phyloP scores from a whole-genome alignment of 352 stramenopile species.

The Phytophthora capsici region DNA sequence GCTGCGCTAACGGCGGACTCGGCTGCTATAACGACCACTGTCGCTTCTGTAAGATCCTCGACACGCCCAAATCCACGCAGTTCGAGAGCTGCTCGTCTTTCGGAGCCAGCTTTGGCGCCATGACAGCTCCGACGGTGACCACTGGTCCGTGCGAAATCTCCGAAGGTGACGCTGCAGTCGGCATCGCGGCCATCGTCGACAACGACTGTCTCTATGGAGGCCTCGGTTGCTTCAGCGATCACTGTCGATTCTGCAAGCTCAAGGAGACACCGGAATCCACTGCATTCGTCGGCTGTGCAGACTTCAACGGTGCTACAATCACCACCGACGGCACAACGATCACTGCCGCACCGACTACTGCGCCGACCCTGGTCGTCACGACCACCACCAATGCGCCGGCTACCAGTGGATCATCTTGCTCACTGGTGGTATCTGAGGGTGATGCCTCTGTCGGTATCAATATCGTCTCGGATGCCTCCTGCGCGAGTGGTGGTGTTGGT shows the following conservation, averaged over 20 bases:
- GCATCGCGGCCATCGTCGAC: constrained; percentile 39
- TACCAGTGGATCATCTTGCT: background rate
- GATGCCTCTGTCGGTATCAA: constrained; percentile 40
- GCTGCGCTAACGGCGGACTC: constrained; percentile 36
- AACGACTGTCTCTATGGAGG: constrained; percentile 40
- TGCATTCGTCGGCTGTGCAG: constrained; percentile 21
- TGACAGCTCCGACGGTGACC: constrained; percentile 17
- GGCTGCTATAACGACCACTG: constrained; percentile 46
- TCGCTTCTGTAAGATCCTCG: constrained; percentile 47
- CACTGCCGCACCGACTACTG: constrained; percentile 8
- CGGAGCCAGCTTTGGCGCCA: constrained; percentile 29
- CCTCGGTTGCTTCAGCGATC: constrained; percentile 45
- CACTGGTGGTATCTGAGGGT: constrained; percentile 15
- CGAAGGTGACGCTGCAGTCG: constrained; percentile 30
- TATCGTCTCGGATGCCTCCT: constrained; percentile 33
- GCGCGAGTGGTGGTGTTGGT: constrained; percentile 36
- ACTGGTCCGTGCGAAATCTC: constrained; percentile 31
- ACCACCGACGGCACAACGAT: constrained; percentile 11
- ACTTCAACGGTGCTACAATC: constrained; percentile 18
- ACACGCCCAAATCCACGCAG: constrained; percentile 40
- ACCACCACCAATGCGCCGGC: background rate
- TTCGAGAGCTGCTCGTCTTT: constrained; percentile 42
- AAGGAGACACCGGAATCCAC: constrained; percentile 39
- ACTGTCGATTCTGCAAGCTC: constrained; percentile 52
- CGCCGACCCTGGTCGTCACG: constrained; percentile 1